These are phyloP conservation scores for Trebouxia sp. DNA, from an alignment of 139 green algal species.

Conservation along the genomic window DNA sequence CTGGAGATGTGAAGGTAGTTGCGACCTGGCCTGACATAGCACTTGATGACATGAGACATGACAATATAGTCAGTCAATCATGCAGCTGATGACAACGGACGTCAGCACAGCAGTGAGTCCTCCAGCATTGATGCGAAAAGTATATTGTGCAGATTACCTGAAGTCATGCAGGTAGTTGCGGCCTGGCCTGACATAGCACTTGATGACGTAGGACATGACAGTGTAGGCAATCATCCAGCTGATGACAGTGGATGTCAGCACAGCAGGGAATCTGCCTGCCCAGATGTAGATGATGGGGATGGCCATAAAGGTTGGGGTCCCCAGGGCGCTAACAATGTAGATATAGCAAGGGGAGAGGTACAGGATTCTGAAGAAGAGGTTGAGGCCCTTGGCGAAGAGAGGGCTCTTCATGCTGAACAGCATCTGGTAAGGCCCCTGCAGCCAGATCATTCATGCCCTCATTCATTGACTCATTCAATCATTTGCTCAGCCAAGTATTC, in stretches of 20 bases:
- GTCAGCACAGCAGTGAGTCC: neutral
- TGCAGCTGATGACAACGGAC: neutral
- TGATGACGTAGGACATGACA: conserved; percentile 18
- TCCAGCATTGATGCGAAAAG: neutral
- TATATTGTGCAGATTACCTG: neutral
- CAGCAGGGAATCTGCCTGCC: conserved; percentile 7
- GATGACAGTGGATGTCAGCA: conserved; percentile 26
- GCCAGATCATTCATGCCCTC: neutral
- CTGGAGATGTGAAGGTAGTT: neutral
- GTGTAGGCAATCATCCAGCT: conserved; percentile 27
- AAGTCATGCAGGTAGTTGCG: conserved; percentile 12
- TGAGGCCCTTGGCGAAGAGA: conserved; percentile 17
- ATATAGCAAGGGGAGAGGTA: conserved; percentile 16
- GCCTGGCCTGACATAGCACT: conserved; percentile 21
- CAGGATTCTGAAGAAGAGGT: conserved; percentile 16
- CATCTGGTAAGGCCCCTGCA: conserved; percentile 29
- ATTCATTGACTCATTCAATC: too few species aligned
- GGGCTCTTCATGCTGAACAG: conserved; percentile 32
- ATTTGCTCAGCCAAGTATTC: too few species aligned
- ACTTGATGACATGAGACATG: neutral
- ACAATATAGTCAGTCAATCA: neutral
- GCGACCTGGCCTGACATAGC: neutral
- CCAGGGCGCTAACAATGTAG: conserved; percentile 23
- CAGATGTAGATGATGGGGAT: conserved; percentile 30
- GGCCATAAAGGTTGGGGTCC: conserved; percentile 25